A percentile compares a stretch with the other conserved stretches of the same genome.
Evolutionary conservation across 1,139 yeast genomes (phyloP).

Genomic region (Yamadazyma atmosphaerica): DNA sequence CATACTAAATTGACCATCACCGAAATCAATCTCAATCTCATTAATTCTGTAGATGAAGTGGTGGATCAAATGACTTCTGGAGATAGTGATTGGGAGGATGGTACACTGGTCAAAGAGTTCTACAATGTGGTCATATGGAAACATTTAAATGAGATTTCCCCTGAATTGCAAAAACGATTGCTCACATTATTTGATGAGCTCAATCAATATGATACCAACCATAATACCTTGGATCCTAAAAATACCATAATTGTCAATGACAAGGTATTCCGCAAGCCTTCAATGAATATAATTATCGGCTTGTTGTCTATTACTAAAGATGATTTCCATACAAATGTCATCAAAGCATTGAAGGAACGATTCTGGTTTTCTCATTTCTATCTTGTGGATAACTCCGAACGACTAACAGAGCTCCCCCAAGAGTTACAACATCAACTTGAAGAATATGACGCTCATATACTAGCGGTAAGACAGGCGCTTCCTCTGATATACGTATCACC

Average conservation of each 20-base stretch:
- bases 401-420: background rate
- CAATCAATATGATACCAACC: conserved; percentile 31
- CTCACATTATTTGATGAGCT: conserved; percentile 30
- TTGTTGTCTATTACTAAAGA: conserved; percentile 4
- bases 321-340: background rate
- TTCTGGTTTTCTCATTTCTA: conserved; percentile 34
- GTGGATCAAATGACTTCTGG: conserved; percentile 4
- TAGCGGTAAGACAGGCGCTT: conserved; percentile 7
- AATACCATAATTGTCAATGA: conserved; percentile 15
- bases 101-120: background rate
- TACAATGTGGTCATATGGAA: conserved; percentile 9
- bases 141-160: conserved; percentile 18
- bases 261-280: conserved; percentile 19
- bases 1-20: background rate
- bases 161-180: conserved; percentile 24
- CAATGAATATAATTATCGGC: conserved; percentile 24
- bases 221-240: conserved; percentile 12
- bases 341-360: conserved; percentile 36
- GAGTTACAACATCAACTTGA: background rate
- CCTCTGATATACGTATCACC: conserved; percentile 31
- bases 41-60: conserved; percentile 1
- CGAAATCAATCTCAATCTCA: conserved; percentile 1
- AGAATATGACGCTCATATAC: conserved; percentile 5
- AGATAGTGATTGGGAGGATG: background rate
- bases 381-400: background rate